Base-by-base conservation (phyloP, 345 rosid genomes). In the Aquilaria malaccensis region DNA sequence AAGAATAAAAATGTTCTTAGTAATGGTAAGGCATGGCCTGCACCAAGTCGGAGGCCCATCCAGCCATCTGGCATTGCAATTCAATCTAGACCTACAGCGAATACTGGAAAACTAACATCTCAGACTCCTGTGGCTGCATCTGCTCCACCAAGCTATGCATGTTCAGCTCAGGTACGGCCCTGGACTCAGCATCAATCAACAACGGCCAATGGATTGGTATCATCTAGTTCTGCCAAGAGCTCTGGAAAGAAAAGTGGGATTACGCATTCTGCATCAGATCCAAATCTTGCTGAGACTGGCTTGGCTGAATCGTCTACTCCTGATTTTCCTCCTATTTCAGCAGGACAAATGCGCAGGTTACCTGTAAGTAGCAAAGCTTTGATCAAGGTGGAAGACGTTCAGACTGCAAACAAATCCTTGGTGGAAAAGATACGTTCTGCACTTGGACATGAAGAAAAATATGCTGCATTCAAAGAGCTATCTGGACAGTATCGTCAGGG, bases 401-500 rank as follows among this genome's bases (percentile, higher is more conserved):
- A 86, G 11, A 73, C 83, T 51, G 91, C 95, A 32, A 91, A 95
- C 76, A 91, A 73, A 65, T 82, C 93, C 10, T 64, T 95, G 82
- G 85, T 95, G 53, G 96, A 95, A 76, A 85, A 80, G 72, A 83
- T 91, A 53, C 84, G 81, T 29, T 53, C 83, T 63, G 96, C 91
- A 7, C 78, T 95, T 43, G 82, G 76, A 22, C 61, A 77, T 67
- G 83, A 91, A 75, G 95, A 88, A 29, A 72, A 80, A 55, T 91
- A 70, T 64, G 59, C 74, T 71, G 73, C 84, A 68, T 86, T 95
- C 54, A 95, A 86, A 64, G 86, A 79, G 45, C 71, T 86, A 52
- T 85, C 96, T 68, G 85, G 77, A 62, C 85, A 71, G 76, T 91
- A 88, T 78, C 93, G 96, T 50, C 93, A 81, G 72, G 96, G 91